These are phyloP conservation scores for Fusarium veterinarium DNA, from an alignment of 2,329 filamentous ascomycete genomes.

Conservation along the genomic window DNA sequence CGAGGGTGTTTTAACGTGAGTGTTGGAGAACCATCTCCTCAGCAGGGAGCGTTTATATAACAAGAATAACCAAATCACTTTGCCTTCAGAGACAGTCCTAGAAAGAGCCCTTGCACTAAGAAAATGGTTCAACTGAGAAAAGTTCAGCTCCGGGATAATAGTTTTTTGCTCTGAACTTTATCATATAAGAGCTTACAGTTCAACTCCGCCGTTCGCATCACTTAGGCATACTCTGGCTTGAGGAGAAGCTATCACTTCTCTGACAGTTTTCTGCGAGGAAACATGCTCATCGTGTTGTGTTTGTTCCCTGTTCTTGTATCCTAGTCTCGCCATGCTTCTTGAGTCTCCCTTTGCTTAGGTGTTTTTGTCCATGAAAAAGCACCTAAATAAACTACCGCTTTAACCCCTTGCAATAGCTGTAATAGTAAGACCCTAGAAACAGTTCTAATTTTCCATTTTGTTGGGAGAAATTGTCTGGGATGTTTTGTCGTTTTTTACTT, in stretches of 20 bases:
- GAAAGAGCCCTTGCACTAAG: neutral
- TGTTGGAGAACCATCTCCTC: neutral
- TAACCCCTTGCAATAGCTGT: neutral
- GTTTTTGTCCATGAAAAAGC: constrained; percentile 6
- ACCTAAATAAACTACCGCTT: neutral
- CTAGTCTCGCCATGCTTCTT: neutral
- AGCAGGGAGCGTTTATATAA: neutral
- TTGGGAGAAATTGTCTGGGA: constrained; percentile 14
- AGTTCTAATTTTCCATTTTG: constrained; percentile 4
- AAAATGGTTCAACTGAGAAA: neutral
- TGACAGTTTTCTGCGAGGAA: neutral
- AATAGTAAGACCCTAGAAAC: constrained; percentile 1
- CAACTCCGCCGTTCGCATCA: neutral
- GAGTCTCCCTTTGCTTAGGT: neutral
- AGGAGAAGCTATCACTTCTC: neutral
- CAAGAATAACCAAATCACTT: neutral
- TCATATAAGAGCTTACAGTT: neutral
- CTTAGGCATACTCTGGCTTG: neutral
- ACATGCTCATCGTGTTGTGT: neutral
- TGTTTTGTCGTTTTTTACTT: neutral
- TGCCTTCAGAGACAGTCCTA: neutral
- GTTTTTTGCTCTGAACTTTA: neutral
- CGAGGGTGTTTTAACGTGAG: neutral
- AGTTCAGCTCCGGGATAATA: neutral
- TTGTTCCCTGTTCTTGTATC: neutral